Base-by-base conservation (phyloP, 305 asterid species). In the Solanum hybrid region DNA sequence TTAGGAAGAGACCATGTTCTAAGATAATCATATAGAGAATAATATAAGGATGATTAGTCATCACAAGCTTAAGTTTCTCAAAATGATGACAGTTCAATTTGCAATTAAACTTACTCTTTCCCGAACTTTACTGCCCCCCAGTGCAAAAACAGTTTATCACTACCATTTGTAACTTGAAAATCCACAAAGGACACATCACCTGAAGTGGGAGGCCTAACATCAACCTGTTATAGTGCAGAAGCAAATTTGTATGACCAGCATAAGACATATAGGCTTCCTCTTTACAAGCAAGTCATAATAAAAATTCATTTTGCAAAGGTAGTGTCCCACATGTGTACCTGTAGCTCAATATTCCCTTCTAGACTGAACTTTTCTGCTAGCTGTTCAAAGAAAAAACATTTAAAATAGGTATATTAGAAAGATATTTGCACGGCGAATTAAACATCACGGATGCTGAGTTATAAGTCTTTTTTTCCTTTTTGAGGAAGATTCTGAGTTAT, bases 1-100 rank as follows among this genome's bases (percentile, higher is more conserved):
- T 91, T 90, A 76, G 99, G 99, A 93, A 97, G 97, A 91, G 92
- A 90, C 99, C 99, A 98, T 85, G 93, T 92, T 40, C 99, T 97
- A 32, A 89, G 32, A 78, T 87, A 82, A 90, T 32, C 72, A 75
- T 85, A 38, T 76, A 35, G 36, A 56, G 34, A 27, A 88, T 56
- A 86, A 6, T 88, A 72, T 27, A 75, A 22, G 89, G 75, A 84
- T 7, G 7, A 89, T 34, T 32, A 86, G 89, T 27, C 35, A 77
- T 29, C 38, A 56, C 76, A 32, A 85, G 88, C 51, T 19, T 26
- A 85, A 31, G 88, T 31, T 35, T 85, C 88, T 56, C 45, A 85
- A 32, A 7, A 85, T 56, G 88, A 85, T 32, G 13, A 29, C 3
- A 5, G 31, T 32, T 17, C 32, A 85, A 56, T 32, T 85, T 92